phyloP scores from a whole-genome alignment of 2,329 filamentous ascomycete species.

The Epichloe scottii region DNA sequence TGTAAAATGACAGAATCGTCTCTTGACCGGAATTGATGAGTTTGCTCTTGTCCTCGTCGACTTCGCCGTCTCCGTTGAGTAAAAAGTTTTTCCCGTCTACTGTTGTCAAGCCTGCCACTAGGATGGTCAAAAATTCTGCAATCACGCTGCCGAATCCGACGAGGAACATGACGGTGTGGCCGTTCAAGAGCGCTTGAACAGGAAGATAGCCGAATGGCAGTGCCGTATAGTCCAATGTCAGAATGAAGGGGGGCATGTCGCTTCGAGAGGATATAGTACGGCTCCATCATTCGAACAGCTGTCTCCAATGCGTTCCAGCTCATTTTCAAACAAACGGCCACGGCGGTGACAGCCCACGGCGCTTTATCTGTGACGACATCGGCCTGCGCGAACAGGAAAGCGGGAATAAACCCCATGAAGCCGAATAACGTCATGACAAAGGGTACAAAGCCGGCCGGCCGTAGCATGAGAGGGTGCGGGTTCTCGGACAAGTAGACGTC shows the following conservation, averaged over 20 bases:
- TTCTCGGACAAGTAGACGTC: slow-evolving; percentile 41
- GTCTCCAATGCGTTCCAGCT: slow-evolving; percentile 57
- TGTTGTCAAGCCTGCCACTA: slow-evolving; percentile 51
- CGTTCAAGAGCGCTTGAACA: slow-evolving; percentile 47
- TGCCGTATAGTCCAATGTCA: slow-evolving; percentile 62
- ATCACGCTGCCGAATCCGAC: slow-evolving; percentile 61
- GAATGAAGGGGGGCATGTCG: slow-evolving; percentile 52
- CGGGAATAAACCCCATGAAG: slow-evolving; percentile 45
- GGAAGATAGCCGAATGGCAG: slow-evolving; percentile 57
- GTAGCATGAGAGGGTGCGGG: slow-evolving; percentile 58
- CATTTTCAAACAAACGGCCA: slow-evolving; percentile 56
- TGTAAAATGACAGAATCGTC: slow-evolving; percentile 51
- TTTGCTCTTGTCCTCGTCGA: slow-evolving; percentile 8
- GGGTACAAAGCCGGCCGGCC: slow-evolving; percentile 43
- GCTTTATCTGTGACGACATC: slow-evolving; percentile 45
- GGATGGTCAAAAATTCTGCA: slow-evolving; percentile 59
- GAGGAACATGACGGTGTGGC: slow-evolving; percentile 52
- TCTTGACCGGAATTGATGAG: slow-evolving; percentile 42
- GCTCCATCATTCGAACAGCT: slow-evolving; percentile 60
- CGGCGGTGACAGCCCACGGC: slow-evolving; percentile 51
- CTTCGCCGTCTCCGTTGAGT: slow-evolving; percentile 11
- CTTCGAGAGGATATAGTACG: slow-evolving; percentile 56
- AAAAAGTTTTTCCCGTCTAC: slow-evolving; percentile 52
- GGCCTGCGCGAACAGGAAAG: slow-evolving; percentile 47
- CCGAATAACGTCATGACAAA: slow-evolving; percentile 45